Conservation (phyloP, 768 basidiomycete species). For the Agrocybe pediades region DNA sequence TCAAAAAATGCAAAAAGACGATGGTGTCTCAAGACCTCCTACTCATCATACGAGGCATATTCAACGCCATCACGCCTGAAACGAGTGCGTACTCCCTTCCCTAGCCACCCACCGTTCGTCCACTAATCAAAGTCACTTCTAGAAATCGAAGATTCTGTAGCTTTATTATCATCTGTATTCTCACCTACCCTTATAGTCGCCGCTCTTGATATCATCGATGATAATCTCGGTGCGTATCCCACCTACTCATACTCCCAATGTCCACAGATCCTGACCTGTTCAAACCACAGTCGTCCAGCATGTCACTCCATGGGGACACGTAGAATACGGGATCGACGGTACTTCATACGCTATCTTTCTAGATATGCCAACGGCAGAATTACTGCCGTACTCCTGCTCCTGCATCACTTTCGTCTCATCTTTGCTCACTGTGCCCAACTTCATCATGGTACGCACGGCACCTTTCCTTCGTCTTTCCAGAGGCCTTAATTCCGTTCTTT, state of each 20-base stretch:
- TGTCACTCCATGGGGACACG: constrained; percentile 54
- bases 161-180: constrained; percentile 42
- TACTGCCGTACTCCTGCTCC: constrained; percentile 61
- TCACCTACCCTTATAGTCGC: constrained; percentile 66
- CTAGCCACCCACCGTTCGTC: background rate
- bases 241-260: background rate
- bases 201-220: constrained; percentile 78
- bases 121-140: background rate
- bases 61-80: background rate
- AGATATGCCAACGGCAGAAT: constrained; percentile 36
- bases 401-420: constrained; percentile 74
- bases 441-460: constrained; percentile 57
- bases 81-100: background rate
- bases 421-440: constrained; percentile 59
- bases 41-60: background rate
- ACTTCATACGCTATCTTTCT: constrained; percentile 54
- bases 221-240: constrained; percentile 53
- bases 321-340: constrained; percentile 66
- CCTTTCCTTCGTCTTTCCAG: constrained; percentile 3
- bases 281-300: constrained; percentile 59
- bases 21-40: background rate
- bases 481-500: constrained; percentile 1
- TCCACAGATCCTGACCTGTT: background rate
- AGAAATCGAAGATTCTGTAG: background rate
- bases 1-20: too few relatives aligned